These are phyloP conservation scores for Tricholoma flavovirens DNA, from an alignment of 768 basidiomycete species.

Conservation along the genomic window DNA sequence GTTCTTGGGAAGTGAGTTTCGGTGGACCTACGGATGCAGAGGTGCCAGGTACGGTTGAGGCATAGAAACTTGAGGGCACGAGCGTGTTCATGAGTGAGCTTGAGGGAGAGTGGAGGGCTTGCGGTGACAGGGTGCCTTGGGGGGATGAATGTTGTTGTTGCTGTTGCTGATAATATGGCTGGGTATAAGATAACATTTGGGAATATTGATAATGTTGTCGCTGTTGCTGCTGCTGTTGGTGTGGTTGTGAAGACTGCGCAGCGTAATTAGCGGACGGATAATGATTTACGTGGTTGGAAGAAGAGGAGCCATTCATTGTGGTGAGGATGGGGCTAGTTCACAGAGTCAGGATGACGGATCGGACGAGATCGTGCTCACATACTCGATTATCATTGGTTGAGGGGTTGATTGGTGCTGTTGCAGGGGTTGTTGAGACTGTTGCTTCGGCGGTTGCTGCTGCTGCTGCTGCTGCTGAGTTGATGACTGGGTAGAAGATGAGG, in stretches of 20 bases:
- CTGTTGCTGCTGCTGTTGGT: slow-evolving; percentile 33
- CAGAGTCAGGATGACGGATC: slow-evolving; percentile 11
- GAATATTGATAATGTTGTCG: slow-evolving; percentile 35
- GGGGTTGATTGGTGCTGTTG: slow-evolving; percentile 20
- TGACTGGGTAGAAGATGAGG: slow-evolving; percentile 22
- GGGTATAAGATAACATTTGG: slow-evolving; percentile 30
- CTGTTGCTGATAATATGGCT: slow-evolving; percentile 22
- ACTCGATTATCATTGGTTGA: slow-evolving; percentile 66
- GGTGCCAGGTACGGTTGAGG: slow-evolving; percentile 14
- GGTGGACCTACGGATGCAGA: slow-evolving; percentile 17
- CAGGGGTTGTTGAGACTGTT: slow-evolving; percentile 17
- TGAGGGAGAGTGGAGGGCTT: slow-evolving; percentile 58
- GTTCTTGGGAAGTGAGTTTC: slow-evolving; percentile 42
- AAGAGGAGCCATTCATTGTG: slow-evolving; percentile 43
- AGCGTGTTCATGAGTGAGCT: slow-evolving; percentile 36
- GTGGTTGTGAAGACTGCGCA: slow-evolving; percentile 27
- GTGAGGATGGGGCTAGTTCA: slow-evolving; percentile 51
- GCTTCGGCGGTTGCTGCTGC: slow-evolving; percentile 24
- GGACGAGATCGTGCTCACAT: slow-evolving; percentile 24
- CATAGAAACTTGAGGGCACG: slow-evolving; percentile 29
- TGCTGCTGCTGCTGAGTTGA: slow-evolving; percentile 22
- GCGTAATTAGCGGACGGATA: slow-evolving; percentile 40
- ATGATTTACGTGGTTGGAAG: slow-evolving; percentile 35
- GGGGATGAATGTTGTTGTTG: slow-evolving; percentile 29
- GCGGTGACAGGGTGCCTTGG: slow-evolving; percentile 68